Conservation (phyloP, 345 rosid genomes). For the Linum tenue region DNA sequence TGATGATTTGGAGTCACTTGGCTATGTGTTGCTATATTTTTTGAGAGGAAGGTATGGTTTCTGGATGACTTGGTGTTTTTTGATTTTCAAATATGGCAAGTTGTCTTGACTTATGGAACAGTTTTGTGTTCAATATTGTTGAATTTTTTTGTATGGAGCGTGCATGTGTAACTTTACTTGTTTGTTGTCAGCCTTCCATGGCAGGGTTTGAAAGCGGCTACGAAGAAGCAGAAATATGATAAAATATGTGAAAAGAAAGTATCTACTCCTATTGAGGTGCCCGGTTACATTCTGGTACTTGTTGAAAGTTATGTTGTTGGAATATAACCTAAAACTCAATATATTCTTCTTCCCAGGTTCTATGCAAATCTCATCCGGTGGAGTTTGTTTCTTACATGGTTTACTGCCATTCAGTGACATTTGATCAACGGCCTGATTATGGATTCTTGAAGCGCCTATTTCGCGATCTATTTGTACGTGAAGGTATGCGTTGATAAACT, state of each 20-base stretch:
- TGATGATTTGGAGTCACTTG: slow-evolving; percentile 55
- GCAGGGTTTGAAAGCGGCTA: slow-evolving; percentile 89
- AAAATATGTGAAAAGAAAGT: slow-evolving; percentile 84
- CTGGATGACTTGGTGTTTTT: neutral
- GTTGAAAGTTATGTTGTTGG: neutral
- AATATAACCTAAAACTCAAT: neutral
- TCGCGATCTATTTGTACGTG: slow-evolving; percentile 63
- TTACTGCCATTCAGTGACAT: slow-evolving; percentile 74
- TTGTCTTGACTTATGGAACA: neutral
- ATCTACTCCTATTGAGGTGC: slow-evolving; percentile 88
- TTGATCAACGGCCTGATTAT: slow-evolving; percentile 85
- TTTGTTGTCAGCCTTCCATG: slow-evolving; percentile 61
- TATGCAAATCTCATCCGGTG: slow-evolving; percentile 70
- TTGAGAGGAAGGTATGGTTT: slow-evolving; percentile 76
- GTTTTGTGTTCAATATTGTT: neutral
- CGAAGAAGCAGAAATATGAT: slow-evolving; percentile 84
- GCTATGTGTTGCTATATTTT: slow-evolving; percentile 41
- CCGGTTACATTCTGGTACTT: neutral
- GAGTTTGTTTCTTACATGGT: slow-evolving; percentile 88
- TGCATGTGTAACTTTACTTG: neutral
- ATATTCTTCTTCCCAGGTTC: slow-evolving; percentile 32
- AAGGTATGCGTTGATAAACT: slow-evolving; percentile 34
- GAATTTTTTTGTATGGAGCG: neutral
- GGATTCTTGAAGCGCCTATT: slow-evolving; percentile 73
- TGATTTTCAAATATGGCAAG: neutral